phyloP scores from a whole-genome alignment of 225 moss, liverwort and hornwort species.

The Rhytidiadelphus loreus region DNA sequence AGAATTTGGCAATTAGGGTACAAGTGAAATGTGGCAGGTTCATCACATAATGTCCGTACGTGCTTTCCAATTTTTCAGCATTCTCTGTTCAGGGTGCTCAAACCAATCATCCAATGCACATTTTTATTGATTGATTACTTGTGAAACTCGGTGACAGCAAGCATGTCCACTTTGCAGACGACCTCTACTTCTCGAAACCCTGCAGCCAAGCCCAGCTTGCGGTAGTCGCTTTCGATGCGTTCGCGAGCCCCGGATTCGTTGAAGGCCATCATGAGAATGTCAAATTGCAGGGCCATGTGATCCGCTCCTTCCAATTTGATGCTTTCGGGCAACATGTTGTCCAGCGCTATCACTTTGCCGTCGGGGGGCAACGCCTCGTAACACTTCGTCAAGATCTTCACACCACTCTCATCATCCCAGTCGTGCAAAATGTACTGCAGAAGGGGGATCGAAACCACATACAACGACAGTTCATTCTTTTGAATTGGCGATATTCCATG shows the following conservation, averaged over 20 bases:
- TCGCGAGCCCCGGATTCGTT: not conserved
- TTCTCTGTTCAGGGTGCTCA: too few relatives aligned
- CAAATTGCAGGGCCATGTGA: not conserved
- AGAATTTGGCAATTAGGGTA: too few relatives aligned
- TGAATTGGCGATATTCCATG: not conserved
- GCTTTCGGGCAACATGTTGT: not conserved
- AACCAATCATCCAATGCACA: not conserved
- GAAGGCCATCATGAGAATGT: slow-evolving; percentile 5
- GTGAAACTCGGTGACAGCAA: not conserved
- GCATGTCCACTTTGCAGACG: not conserved
- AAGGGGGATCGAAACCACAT: not conserved
- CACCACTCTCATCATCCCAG: slow-evolving; percentile 16
- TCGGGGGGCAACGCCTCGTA: not conserved
- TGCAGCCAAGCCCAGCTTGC: not conserved
- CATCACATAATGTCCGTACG: too few relatives aligned
- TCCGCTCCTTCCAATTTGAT: not conserved
- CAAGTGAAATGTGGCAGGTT: too few relatives aligned
- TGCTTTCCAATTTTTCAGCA: too few relatives aligned
- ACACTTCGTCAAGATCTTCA: slow-evolving; percentile 21
- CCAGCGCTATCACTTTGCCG: slow-evolving; percentile 18
- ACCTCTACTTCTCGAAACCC: not conserved
- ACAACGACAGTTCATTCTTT: not conserved
- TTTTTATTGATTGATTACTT: not conserved
- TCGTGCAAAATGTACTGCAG: slow-evolving; percentile 15
- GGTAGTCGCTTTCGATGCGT: not conserved